Conservation (phyloP, 208 protist genomes). For the Perkinsela sp. region DNA sequence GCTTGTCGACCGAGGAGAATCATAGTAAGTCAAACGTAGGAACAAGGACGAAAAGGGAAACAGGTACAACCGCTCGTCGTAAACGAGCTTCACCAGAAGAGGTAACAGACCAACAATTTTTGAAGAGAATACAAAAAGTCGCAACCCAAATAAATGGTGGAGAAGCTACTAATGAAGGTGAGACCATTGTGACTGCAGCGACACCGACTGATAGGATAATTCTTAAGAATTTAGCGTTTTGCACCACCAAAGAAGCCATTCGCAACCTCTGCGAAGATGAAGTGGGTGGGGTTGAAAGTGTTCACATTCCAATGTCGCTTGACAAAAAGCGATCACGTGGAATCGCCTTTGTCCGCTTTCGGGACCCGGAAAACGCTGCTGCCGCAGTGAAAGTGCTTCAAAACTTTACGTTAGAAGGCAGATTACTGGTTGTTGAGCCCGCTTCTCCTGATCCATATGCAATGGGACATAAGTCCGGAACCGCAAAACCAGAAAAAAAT, state of each 20-base stretch:
- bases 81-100: background rate
- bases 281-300: background rate
- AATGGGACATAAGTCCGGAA: too few species aligned
- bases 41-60: background rate
- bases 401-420: constrained; percentile 14
- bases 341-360: constrained; percentile 24
- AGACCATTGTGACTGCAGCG: too few species aligned
- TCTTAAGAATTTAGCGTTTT: background rate
- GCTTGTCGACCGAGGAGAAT: background rate
- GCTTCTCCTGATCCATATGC: constrained; percentile 4
- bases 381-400: constrained; percentile 15
- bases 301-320: background rate
- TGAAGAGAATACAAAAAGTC: background rate
- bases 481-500: too few species aligned
- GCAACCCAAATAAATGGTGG: background rate
- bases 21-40: too few species aligned
- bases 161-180: background rate
- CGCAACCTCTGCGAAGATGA: background rate
- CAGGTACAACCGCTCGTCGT: background rate
- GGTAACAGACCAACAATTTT: background rate
- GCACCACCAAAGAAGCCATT: background rate
- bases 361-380: constrained; percentile 18
- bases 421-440: constrained; percentile 2
- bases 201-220: background rate
- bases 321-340: constrained; percentile 6